Conservation (phyloP, 2,329 filamentous ascomycete species). For the Talaromyces albobiverticillius region DNA sequence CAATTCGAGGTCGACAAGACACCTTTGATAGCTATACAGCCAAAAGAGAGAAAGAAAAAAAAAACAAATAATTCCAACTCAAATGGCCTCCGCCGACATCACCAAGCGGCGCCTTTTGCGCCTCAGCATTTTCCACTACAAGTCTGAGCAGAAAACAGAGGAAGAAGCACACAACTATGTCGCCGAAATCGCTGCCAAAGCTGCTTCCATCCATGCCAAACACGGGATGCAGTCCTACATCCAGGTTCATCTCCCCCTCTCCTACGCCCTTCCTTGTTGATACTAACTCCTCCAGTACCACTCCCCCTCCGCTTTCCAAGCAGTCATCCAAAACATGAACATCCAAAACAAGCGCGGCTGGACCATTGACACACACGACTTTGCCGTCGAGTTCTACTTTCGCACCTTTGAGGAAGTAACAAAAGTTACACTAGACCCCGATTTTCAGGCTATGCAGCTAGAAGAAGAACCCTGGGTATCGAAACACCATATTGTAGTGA, state of each 20-base stretch:
- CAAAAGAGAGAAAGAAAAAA: no score
- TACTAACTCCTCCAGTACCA: background rate
- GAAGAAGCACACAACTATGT: background rate
- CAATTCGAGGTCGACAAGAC: no score
- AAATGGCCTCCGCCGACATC: conserved; percentile 2
- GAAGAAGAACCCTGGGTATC: conserved; percentile 19
- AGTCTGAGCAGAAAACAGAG: background rate
- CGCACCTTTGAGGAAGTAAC: conserved; percentile 18
- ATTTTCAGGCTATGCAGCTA: conserved; percentile 20
- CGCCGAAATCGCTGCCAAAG: background rate
- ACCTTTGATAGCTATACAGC: no score
- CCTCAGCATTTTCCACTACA: conserved; percentile 2
- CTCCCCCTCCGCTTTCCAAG: background rate
- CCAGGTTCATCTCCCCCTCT: background rate
- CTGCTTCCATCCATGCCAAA: conserved; percentile 2
- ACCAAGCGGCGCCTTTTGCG: conserved; percentile 2
- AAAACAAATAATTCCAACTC: no score
- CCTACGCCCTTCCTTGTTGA: no score
- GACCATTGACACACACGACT: conserved; percentile 14
- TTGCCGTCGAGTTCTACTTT: conserved; percentile 20
- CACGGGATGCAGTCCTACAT: background rate
- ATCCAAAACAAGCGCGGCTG: background rate
- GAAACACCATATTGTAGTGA: conserved; percentile 11
- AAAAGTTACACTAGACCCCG: conserved; percentile 16
- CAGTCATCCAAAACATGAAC: background rate